Evolutionary conservation across 2,329 filamentous ascomycete species (phyloP), one percentile per base, ranked within the genome.

Genomic region (Diaporthe sp.): DNA sequence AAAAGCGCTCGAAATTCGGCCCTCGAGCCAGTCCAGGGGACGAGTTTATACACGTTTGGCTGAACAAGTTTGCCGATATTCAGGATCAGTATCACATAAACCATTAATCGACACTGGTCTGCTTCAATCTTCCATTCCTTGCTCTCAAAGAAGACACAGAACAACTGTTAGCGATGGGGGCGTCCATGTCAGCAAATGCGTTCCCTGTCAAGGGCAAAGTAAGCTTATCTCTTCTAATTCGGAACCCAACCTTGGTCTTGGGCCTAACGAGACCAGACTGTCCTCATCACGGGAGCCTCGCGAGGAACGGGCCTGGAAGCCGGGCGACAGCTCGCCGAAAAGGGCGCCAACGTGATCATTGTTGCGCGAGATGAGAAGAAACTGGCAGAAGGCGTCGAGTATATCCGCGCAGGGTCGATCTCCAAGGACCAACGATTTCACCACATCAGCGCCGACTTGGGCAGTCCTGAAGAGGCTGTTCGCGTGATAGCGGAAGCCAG

Each of bases 261-360:
- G 25, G 53, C 53, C 65, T 71, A 34, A 51, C 74, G 12, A 79
- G 37, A 42, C 31, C 71, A 98, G 95, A 98, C 96, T 2, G 89
- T 97, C 71, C 88, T 98, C 74, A 88, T 99, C 72, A 99, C 97
- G 0, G 97, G 97, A 65, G 95, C 93, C 44, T 98, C 97, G 0
- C 94, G 98, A 82, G 97, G 97, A 75, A 95, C 98, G 93, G 97
- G 97, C 75, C 92, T 92, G 79, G 91, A 92, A 71, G 91, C 93
- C n/a, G 95, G 93, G 1, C 89, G 91, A 71, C 89, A 95, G 78
- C 91, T 99, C 61, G 90, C 96, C 3, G 87, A 90, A 70, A 95
- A 95, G 83, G 97, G 97, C 67, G 96, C 96, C 76, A 95, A 95
- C 83, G 83, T 99, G 73, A 91, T 98, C 77, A 92, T 98, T 78